Evolutionary conservation across 2,329 filamentous ascomycete species (phyloP), one percentile per base, ranked within the genome.

Genomic region (Aspergillus hortae): DNA sequence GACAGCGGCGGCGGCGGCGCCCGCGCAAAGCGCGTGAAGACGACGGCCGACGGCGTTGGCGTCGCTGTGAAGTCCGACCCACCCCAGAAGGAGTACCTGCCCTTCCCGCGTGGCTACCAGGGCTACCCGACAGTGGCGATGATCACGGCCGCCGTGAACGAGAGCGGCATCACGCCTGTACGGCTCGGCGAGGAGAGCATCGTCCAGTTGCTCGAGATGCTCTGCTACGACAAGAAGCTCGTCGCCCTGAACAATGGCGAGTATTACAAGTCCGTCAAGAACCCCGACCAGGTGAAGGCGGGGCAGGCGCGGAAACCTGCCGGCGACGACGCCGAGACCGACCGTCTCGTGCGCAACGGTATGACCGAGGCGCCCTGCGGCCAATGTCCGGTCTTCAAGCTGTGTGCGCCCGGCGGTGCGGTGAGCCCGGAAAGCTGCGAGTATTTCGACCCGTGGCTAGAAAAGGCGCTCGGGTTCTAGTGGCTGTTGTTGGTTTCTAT

Each of bases 291-390:
- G 14, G 61, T 74, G 36, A 71, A 72, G 43, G 58, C 62, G 5
- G 64, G 61, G 4, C 65, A 74, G 23, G 57, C 66, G 4, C 65
- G 67, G 23, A 71, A 71, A 48, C 61, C 64, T 2, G 54, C 57
- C 6, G 57, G 51, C 25, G 63, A 65, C 14, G 61, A 64, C 36
- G 63, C 63, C 17, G 65, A 62, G 35, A 38, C 63, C 11, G 71
- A 75, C 36, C 74, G 72, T 4, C 65, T 76, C 14, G 77, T 74
- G n/a, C 70, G 79, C 59, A 95, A 92, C 61, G 89, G 89, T 3
- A 84, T 92, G 59, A 95, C 89, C 1, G 91, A 96, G 69, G 86
- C 88, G 2, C 94, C 94, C 1, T 99, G 94, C 70, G 92, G 92
- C 2, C 81, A 85, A 50, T 99, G 94, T 70, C 94, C 94, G 0